A percentile compares a stretch with the other conserved stretches of the same genome.
Evolutionary conservation across 106 monocot genomes (phyloP).

Genomic region (Dendrobium catenatum): DNA sequence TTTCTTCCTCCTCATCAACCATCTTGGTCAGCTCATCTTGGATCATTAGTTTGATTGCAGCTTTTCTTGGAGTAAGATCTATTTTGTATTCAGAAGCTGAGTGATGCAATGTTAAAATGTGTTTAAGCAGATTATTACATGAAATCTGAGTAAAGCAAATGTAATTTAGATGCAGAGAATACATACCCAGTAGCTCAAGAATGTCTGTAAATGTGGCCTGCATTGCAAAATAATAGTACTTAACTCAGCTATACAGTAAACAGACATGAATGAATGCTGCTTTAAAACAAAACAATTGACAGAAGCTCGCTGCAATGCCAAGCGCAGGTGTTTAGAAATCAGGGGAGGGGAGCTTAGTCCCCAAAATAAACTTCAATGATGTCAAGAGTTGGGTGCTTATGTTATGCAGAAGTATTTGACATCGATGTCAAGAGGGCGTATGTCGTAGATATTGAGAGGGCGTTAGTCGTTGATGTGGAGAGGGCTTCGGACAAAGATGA

Average conservation of each 20-base stretch:
- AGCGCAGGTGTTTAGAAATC: too few species aligned
- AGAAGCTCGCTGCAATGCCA: too few species aligned
- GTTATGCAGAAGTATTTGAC: too few species aligned
- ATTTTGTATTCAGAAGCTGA: conserved; percentile 38
- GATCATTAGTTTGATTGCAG: conserved; percentile 52
- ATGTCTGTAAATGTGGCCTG: conserved; percentile 79
- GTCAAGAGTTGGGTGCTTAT: too few species aligned
- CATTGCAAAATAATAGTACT: conserved; percentile 5
- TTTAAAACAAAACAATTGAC: too few species aligned
- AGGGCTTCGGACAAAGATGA: too few species aligned
- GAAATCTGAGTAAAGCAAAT: background rate
- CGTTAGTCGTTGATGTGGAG: too few species aligned
- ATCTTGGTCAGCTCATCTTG: conserved; percentile 57
- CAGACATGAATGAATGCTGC: too few species aligned
- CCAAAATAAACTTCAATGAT: too few species aligned
- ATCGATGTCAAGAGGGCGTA: too few species aligned
- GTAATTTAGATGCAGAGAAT: background rate
- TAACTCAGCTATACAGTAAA: background rate
- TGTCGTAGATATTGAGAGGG: too few species aligned
- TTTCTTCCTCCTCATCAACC: conserved; percentile 32
- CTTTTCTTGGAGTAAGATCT: conserved; percentile 48
- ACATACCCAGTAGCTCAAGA: conserved; percentile 48
- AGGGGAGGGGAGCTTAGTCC: too few species aligned
- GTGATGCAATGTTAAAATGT: background rate
- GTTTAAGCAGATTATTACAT: background rate